Conservation (phyloP, 2,329 filamentous ascomycete species). For the Penicillium italicum region DNA sequence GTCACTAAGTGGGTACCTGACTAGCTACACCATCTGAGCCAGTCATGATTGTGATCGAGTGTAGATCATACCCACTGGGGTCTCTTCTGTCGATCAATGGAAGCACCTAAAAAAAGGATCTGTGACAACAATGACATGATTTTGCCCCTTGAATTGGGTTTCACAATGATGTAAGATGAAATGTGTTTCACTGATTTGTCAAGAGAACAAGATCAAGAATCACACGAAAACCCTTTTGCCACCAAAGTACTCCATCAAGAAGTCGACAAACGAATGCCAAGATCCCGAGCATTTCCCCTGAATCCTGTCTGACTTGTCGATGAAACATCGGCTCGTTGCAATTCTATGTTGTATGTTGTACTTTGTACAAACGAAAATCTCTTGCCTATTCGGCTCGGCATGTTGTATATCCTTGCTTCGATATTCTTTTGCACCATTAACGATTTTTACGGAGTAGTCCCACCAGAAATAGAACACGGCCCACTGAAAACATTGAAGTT, state of each 20-base stretch:
- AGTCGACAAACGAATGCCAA: background rate
- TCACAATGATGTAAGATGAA: background rate
- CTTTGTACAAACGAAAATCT: background rate
- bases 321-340: background rate
- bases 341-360: too few species aligned
- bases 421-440: too few species aligned
- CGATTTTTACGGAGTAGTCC: background rate
- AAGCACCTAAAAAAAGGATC: background rate
- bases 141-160: background rate
- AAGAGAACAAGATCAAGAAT: background rate
- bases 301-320: background rate
- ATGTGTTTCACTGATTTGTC: background rate
- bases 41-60: slow-evolving; percentile 1
- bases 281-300: slow-evolving; percentile 4
- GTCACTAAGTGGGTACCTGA: slow-evolving; percentile 1
- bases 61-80: slow-evolving; percentile 6
- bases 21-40: background rate
- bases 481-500: background rate
- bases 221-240: background rate
- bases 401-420: slow-evolving; percentile 1
- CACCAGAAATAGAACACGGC: background rate
- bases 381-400: background rate
- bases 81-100: background rate
- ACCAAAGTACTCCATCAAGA: background rate
- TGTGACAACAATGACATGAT: background rate